phyloP scores from a whole-genome alignment of 1,139 yeast species.

The Suhomyces taliae region DNA sequence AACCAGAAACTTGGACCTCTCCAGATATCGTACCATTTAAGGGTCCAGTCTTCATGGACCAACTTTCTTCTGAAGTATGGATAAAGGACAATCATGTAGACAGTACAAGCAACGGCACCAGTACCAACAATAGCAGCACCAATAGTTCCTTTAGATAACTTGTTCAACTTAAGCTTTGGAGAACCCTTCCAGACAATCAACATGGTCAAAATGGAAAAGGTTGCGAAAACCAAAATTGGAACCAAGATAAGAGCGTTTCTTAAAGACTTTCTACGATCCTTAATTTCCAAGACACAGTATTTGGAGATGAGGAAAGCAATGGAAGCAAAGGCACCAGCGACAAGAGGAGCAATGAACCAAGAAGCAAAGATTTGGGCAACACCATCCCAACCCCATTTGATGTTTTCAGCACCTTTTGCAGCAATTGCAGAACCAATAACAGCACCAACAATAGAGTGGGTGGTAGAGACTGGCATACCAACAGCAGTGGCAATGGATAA shows the following conservation, averaged over 20 bases:
- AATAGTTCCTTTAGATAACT: slow-evolving; percentile 51
- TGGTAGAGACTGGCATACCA: slow-evolving; percentile 78
- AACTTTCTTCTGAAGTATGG: slow-evolving; percentile 67
- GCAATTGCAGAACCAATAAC: slow-evolving; percentile 77
- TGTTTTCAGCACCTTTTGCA: slow-evolving; percentile 56
- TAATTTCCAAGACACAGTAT: slow-evolving; percentile 60
- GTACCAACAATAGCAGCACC: slow-evolving; percentile 62
- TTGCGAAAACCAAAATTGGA: slow-evolving; percentile 60
- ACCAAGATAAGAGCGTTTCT: slow-evolving; percentile 57
- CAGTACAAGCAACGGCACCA: slow-evolving; percentile 53
- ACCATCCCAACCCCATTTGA: slow-evolving; percentile 77
- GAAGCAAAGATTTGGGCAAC: slow-evolving; percentile 74
- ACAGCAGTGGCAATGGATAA: slow-evolving; percentile 62
- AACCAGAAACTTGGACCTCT: slow-evolving; percentile 61
- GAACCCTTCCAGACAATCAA: slow-evolving; percentile 72
- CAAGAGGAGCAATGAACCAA: slow-evolving; percentile 78
- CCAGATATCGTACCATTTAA: slow-evolving; percentile 56
- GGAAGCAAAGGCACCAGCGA: slow-evolving; percentile 66
- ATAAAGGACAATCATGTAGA: slow-evolving; percentile 54
- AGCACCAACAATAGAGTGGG: slow-evolving; percentile 79
- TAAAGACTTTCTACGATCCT: slow-evolving; percentile 41
- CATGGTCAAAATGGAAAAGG: slow-evolving; percentile 64
- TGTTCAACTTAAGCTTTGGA: slow-evolving; percentile 57
- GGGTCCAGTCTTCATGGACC: slow-evolving; percentile 65
- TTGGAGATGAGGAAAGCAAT: slow-evolving; percentile 60